Evolutionary conservation across 176 grass and related monocot genomes (phyloP).

Genomic region (Oryza longistaminata): DNA sequence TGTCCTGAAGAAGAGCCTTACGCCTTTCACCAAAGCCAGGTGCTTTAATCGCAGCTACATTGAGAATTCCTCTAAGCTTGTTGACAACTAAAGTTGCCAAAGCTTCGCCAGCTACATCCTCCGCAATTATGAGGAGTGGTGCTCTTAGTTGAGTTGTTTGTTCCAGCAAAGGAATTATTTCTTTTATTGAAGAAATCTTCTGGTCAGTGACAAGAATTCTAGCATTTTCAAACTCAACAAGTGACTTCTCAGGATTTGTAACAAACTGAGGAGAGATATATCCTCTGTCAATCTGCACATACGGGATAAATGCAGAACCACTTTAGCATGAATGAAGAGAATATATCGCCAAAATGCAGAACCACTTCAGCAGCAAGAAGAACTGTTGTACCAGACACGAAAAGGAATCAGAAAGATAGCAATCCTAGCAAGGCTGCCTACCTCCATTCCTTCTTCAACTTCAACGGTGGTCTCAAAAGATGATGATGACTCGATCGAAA

Average conservation of each 20-base stretch:
- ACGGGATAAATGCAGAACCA: not conserved
- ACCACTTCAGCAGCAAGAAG: slow-evolving; percentile 4
- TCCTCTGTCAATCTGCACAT: slow-evolving; percentile 78
- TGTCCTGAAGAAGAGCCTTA: slow-evolving; percentile 92
- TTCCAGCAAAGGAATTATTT: slow-evolving; percentile 84
- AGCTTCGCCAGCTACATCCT: slow-evolving; percentile 85
- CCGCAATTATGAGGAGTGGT: slow-evolving; percentile 87
- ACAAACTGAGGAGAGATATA: slow-evolving; percentile 95
- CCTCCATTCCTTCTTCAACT: slow-evolving; percentile 99
- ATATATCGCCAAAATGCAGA: not conserved
- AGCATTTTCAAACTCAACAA: slow-evolving; percentile 91
- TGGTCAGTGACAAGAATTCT: slow-evolving; percentile 91
- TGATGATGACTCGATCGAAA: slow-evolving; percentile 86
- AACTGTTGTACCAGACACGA: not conserved
- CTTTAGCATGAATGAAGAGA: slow-evolving; percentile 1
- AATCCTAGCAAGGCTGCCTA: slow-evolving; percentile 8
- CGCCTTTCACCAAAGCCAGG: slow-evolving; percentile 90
- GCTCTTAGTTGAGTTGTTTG: slow-evolving; percentile 82
- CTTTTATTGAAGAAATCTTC: slow-evolving; percentile 92
- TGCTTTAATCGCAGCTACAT: slow-evolving; percentile 93
- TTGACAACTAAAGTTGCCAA: slow-evolving; percentile 93
- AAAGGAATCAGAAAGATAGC: not conserved
- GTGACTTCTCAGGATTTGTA: slow-evolving; percentile 84
- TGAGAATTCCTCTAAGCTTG: slow-evolving; percentile 87
- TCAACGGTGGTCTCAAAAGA: slow-evolving; percentile 93